Conservation (phyloP, 306 rosid genomes). For the Fagus sylvatica region DNA sequence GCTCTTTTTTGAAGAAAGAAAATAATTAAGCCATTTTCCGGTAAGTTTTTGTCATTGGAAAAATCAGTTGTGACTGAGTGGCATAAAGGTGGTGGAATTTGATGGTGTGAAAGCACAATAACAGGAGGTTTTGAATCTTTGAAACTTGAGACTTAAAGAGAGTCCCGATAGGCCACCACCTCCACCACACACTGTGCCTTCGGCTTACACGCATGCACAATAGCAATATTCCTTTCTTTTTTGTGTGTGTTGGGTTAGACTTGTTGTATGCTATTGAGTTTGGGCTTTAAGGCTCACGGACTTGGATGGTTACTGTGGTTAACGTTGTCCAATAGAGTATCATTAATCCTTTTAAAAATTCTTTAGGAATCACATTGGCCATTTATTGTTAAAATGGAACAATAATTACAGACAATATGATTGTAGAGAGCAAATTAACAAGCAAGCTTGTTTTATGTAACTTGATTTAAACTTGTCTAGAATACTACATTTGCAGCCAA, state of each 20-base stretch:
- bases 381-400: too few relatives aligned
- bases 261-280: background rate
- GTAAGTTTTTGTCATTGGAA: too few relatives aligned
- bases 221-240: too few relatives aligned
- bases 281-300: background rate
- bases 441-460: too few relatives aligned
- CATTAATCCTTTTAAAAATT: background rate
- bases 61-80: background rate
- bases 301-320: background rate
- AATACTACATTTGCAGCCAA: background rate
- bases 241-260: too few relatives aligned
- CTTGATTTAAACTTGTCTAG: background rate
- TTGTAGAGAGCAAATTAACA: too few relatives aligned
- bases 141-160: background rate
- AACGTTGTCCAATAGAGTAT: background rate
- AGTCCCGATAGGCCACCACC: background rate
- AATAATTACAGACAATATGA: background rate
- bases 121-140: background rate
- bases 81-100: background rate
- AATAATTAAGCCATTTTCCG: too few relatives aligned
- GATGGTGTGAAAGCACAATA: background rate
- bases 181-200: background rate
- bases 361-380: background rate
- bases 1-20: too few relatives aligned
- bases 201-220: background rate